Evolutionary conservation across 2,329 filamentous ascomycete species (phyloP), one percentile per base, ranked within the genome.

Genomic region (Huntiella decipiens): DNA sequence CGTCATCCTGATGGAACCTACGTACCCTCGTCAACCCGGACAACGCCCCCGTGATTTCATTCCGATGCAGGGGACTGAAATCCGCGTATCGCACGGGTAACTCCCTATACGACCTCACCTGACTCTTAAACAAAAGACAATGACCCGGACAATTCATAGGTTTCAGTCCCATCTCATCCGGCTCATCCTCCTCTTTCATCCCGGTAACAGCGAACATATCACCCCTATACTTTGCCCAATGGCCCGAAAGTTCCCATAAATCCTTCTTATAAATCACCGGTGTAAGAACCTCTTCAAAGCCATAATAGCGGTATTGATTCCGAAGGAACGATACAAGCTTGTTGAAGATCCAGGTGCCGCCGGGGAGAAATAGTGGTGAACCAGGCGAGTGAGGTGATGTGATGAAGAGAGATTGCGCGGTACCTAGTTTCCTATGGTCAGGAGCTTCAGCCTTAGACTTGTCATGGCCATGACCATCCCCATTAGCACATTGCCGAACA

Each of bases 141-240:
- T 93, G 85, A 3, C 84, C 85, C 0, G 85, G 85, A 57, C 85
- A 93, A 58, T 93, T 93, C 85, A 93, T 93, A 11, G 85, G 85
- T 61, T 93, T 93, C 53, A 93, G 64, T 13, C 82, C 83, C 60
- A 83, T 92, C 51, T 82, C 79, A 52, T 79, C 76, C 50, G 74
- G 70, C 49, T 72, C 70, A 50, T 40, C 38, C 19, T 37, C 43
- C 35, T 0, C 45, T 43, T 55, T 51, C 56, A 54, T 69, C 40
- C 74, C 73, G 8, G 66, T 75, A 22, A 93, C 85, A 46, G 81
- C 78, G 61, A 87, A 93, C 86, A 93, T 93, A 56, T 93, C 84
- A 56, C 92, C 79, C 49, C 82, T 79, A 63, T 92, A 93, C 59
- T 92, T 92, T 46, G 88, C 78, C 68, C 87, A 77, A 54, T 93